Evolutionary conservation across 2,329 filamentous ascomycete species (phyloP).

Genomic region (Pyrenophora graminea): DNA sequence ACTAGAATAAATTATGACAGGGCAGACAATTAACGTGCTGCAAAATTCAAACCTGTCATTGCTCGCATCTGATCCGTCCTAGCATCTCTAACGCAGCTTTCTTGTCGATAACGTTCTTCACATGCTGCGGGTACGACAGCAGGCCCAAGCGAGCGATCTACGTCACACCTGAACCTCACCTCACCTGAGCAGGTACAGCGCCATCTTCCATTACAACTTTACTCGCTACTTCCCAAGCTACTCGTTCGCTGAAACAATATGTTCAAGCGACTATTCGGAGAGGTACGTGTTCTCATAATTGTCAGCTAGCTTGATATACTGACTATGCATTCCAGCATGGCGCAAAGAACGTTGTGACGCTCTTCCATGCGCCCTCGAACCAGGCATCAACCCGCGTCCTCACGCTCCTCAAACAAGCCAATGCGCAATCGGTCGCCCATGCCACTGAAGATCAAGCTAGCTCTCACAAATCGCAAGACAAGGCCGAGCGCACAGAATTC

Average conservation of each 20-base stretch:
- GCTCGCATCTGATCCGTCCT: neutral
- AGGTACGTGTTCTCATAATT: slow-evolving; percentile 38
- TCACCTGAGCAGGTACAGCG: slow-evolving; percentile 21
- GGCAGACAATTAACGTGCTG: too few species aligned
- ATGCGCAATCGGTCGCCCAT: slow-evolving; percentile 67
- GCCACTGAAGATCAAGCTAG: slow-evolving; percentile 77
- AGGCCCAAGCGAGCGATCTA: slow-evolving; percentile 25
- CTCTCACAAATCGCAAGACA: slow-evolving; percentile 65
- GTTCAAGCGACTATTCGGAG: slow-evolving; percentile 54
- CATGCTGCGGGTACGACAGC: slow-evolving; percentile 8
- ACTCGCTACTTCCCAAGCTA: slow-evolving; percentile 16
- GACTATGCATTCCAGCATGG: slow-evolving; percentile 44
- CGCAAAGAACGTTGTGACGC: slow-evolving; percentile 79
- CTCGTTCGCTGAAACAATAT: slow-evolving; percentile 25
- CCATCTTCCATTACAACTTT: slow-evolving; percentile 19
- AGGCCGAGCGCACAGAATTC: slow-evolving; percentile 70
- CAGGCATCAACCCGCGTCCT: slow-evolving; percentile 74
- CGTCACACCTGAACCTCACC: slow-evolving; percentile 34
- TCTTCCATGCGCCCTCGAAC: slow-evolving; percentile 85
- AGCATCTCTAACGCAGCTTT: slow-evolving; percentile 1
- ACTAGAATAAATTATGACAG: too few species aligned
- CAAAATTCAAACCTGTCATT: too few species aligned
- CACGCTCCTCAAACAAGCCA: slow-evolving; percentile 78
- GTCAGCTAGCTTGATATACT: slow-evolving; percentile 8
- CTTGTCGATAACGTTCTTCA: slow-evolving; percentile 1